These are phyloP conservation scores for Beverwykella pulmonaria DNA, from an alignment of 495 filamentous ascomycete genomes.

Conservation along the genomic window DNA sequence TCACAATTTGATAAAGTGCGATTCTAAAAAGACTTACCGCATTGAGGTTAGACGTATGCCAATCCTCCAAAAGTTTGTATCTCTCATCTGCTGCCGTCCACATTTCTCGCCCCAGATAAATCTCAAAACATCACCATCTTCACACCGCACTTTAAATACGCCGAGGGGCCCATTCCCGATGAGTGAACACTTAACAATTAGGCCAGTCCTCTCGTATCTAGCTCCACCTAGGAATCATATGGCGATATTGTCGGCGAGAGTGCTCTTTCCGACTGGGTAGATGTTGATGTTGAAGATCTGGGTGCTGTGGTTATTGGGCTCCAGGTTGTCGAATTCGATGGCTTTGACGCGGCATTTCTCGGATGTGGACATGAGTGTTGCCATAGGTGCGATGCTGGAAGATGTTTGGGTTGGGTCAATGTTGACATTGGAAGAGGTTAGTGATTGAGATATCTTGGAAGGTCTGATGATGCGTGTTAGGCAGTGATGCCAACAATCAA, in stretches of 20 bases:
- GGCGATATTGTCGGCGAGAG: not conserved
- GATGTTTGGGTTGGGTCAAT: not conserved
- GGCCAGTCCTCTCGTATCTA: not conserved
- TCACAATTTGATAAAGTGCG: too few species aligned
- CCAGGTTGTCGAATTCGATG: not conserved
- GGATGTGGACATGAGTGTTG: not conserved
- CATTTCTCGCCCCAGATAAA: conserved; percentile 4
- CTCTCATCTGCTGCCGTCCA: conserved; percentile 1
- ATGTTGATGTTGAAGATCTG: not conserved
- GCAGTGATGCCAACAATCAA: too few species aligned
- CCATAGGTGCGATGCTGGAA: too few species aligned
- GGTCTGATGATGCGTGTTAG: too few species aligned
- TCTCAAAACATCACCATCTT: not conserved
- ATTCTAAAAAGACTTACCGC: too few species aligned
- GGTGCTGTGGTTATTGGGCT: not conserved
- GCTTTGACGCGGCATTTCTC: conserved; percentile 1
- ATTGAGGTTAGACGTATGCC: not conserved
- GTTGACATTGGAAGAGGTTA: not conserved
- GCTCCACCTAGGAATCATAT: not conserved
- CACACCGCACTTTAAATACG: not conserved
- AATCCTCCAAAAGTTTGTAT: not conserved
- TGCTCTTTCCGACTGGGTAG: not conserved
- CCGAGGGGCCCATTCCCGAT: not conserved
- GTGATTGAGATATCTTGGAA: too few species aligned
- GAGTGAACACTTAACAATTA: not conserved